Conservation (phyloP, 2,329 filamentous ascomycete species). For the Fusarium chlamydosporum region DNA sequence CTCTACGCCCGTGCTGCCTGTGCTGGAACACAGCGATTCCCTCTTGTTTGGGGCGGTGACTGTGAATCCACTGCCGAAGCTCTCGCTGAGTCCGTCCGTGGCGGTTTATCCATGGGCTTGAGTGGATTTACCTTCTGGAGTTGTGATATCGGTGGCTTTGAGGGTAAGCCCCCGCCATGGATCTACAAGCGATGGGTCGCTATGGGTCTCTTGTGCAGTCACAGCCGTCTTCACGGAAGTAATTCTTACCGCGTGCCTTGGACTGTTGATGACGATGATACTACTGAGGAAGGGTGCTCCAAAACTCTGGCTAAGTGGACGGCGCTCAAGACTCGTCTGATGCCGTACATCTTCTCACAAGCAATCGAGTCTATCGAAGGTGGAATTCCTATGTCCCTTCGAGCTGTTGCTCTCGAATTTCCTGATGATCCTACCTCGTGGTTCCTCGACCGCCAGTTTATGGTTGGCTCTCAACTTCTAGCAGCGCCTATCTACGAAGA, state of each 20-base stretch:
- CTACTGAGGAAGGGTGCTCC: slow-evolving; percentile 67
- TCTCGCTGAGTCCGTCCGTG: slow-evolving; percentile 78
- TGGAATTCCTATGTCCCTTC: slow-evolving; percentile 73
- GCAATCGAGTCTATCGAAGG: slow-evolving; percentile 58
- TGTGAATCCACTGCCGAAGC: slow-evolving; percentile 81
- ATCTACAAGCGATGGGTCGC: slow-evolving; percentile 85
- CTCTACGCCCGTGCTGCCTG: slow-evolving; percentile 76
- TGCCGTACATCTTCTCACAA: slow-evolving; percentile 67
- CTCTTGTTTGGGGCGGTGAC: slow-evolving; percentile 80
- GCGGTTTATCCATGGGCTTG: slow-evolving; percentile 73
- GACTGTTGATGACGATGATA: slow-evolving; percentile 76
- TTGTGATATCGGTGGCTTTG: slow-evolving; percentile 79
- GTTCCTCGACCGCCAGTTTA: slow-evolving; percentile 78
- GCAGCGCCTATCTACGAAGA: slow-evolving; percentile 76
- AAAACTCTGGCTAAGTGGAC: slow-evolving; percentile 64
- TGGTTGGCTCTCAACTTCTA: slow-evolving; percentile 76
- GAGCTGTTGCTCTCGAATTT: slow-evolving; percentile 78
- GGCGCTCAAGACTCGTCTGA: slow-evolving; percentile 65
- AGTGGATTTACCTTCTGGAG: slow-evolving; percentile 78
- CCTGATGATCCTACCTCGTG: slow-evolving; percentile 77
- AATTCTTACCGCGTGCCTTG: slow-evolving; percentile 81
- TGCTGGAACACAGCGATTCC: slow-evolving; percentile 78
- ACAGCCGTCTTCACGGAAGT: slow-evolving; percentile 78
- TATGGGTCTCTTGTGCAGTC: slow-evolving; percentile 79
- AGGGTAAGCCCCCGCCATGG: slow-evolving; percentile 75